Percentiles rank a stretch among this genome's conserved stretches.
Conservation (phyloP, 169 alveolate genomes). For the Cytauxzoon felis region DNA sequence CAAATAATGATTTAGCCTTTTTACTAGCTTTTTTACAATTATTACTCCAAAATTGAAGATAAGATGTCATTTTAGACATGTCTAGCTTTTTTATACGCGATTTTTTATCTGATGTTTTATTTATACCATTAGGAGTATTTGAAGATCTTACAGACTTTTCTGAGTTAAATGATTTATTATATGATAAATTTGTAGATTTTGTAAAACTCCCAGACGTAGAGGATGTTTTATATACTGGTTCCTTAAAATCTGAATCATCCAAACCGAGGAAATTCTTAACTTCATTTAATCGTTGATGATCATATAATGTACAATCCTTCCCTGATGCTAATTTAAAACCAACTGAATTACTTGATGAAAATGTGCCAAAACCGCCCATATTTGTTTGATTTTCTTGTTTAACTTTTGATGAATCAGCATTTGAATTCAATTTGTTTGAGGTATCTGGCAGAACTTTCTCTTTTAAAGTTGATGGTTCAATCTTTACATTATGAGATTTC, state of each 20-base stretch:
- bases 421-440: not conserved
- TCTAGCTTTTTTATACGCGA: no score
- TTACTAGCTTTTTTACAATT: not conserved
- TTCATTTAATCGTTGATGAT: not conserved
- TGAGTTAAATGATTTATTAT: not conserved
- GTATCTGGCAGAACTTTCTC: not conserved
- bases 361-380: not conserved
- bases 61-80: no score
- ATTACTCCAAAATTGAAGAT: not conserved
- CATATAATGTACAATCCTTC: not conserved
- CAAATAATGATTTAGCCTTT: not conserved
- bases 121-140: slow-evolving; percentile 2
- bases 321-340: slow-evolving; percentile 22
- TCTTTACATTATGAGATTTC: not conserved
- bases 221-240: not conserved
- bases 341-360: not conserved
- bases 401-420: not conserved
- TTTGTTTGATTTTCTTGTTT: not conserved
- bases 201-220: slow-evolving; percentile 2
- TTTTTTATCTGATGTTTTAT: no score
- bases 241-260: slow-evolving; percentile 14
- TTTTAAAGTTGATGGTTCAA: not conserved
- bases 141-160: not conserved
- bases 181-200: not conserved
- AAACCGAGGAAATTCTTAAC: slow-evolving; percentile 21